Conservation (phyloP, 495 filamentous ascomycete genomes). For the Lasiosphaeria miniovina region DNA sequence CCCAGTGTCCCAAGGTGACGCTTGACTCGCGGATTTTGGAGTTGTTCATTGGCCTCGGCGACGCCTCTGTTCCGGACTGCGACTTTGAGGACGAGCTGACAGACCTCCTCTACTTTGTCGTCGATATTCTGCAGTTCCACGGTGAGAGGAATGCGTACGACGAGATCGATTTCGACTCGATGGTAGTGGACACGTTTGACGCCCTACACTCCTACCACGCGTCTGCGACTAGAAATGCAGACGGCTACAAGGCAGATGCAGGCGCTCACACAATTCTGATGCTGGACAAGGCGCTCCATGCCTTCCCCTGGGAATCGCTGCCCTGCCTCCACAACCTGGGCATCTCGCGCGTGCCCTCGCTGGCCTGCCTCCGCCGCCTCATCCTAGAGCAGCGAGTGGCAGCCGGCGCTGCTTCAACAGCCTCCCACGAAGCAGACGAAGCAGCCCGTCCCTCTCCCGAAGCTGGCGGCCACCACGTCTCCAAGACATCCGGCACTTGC, state of each 20-base stretch:
- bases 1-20: constrained; percentile 44
- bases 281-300: constrained; percentile 85
- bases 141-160: constrained; percentile 96
- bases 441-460: background rate
- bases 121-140: constrained; percentile 95
- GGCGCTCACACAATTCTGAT: constrained; percentile 81
- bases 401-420: background rate
- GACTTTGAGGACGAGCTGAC: constrained; percentile 83
- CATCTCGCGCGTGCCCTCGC: constrained; percentile 78
- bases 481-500: constrained; percentile 63
- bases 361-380: constrained; percentile 67
- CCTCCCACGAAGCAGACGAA: constrained; percentile 14
- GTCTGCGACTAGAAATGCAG: constrained; percentile 36
- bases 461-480: constrained; percentile 52
- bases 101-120: constrained; percentile 91
- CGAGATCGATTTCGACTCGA: constrained; percentile 91
- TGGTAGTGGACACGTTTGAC: constrained; percentile 79
- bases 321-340: constrained; percentile 78
- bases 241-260: constrained; percentile 32
- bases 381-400: constrained; percentile 34
- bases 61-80: constrained; percentile 57
- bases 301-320: constrained; percentile 94
- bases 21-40: constrained; percentile 79
- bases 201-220: constrained; percentile 73
- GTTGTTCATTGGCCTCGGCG: constrained; percentile 81